Percentiles rank a stretch among this genome's conserved stretches.
Evolutionary conservation across 768 basidiomycete species (phyloP).

Genomic region (Lyophyllum atratum): DNA sequence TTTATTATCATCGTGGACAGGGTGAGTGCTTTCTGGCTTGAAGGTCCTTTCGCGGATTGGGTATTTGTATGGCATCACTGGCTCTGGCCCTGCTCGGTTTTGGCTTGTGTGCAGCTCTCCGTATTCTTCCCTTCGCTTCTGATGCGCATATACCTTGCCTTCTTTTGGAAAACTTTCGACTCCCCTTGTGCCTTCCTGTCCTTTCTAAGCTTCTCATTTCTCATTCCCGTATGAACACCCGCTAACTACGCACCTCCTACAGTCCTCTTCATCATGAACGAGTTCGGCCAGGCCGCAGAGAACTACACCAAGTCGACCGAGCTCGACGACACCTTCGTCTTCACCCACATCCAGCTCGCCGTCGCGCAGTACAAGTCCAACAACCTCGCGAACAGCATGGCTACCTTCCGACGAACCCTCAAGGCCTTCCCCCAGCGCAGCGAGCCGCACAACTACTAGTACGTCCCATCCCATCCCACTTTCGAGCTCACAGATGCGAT

Average conservation of each 20-base stretch:
- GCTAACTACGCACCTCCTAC: background rate
- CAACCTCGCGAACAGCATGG: constrained; percentile 80
- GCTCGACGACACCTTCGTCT: constrained; percentile 88
- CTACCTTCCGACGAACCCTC: constrained; percentile 84
- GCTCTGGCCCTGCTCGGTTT: no score
- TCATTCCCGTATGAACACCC: background rate
- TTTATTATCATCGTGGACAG: constrained; percentile 98
- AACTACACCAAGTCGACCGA: constrained; percentile 92
- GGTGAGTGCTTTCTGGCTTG: constrained; percentile 45
- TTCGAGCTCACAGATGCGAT: background rate
- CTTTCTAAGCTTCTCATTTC: no score
- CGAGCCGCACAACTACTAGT: constrained; percentile 97
- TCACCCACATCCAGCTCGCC: constrained; percentile 95
- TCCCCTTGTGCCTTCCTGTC: background rate
- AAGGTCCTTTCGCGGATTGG: no score
- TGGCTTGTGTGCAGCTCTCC: no score
- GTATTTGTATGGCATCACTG: no score
- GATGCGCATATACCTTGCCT: background rate
- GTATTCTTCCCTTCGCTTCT: no score
- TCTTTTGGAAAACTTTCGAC: background rate
- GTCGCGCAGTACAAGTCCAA: constrained; percentile 96
- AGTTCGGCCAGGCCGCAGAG: constrained; percentile 81
- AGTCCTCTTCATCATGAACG: constrained; percentile 96
- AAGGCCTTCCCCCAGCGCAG: constrained; percentile 82
- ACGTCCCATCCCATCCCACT: constrained; percentile 26